These are phyloP conservation scores for Conringia planisiliqua DNA, from an alignment of 345 rosid genomes.

Conservation along the genomic window DNA sequence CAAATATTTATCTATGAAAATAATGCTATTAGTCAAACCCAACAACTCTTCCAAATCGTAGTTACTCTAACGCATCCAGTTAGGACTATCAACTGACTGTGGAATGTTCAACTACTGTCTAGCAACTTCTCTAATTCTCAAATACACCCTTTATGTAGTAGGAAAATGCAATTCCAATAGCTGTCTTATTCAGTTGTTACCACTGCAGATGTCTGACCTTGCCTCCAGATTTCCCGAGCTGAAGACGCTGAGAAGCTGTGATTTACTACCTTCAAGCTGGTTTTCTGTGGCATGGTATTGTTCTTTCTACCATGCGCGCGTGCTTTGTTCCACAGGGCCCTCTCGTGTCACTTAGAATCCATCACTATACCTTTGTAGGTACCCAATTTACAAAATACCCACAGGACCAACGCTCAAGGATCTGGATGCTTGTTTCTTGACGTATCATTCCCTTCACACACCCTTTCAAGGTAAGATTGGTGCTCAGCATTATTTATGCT, in stretches of 20 bases:
- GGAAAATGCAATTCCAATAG: background rate
- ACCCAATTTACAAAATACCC: constrained; percentile 93
- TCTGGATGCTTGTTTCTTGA: constrained; percentile 91
- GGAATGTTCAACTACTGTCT: background rate
- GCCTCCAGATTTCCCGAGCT: constrained; percentile 62
- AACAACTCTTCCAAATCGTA: background rate
- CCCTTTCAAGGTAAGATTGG: constrained; percentile 47
- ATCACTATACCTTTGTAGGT: constrained; percentile 42
- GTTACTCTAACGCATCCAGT: background rate
- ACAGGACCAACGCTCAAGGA: constrained; percentile 84
- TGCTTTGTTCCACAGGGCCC: background rate
- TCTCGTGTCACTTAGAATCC: background rate
- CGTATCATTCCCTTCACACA: constrained; percentile 73
- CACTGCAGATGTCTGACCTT: constrained; percentile 61
- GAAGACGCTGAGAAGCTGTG: constrained; percentile 67
- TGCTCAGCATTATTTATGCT: background rate
- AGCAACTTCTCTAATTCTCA: background rate
- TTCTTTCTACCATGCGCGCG: background rate
- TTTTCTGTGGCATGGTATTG: constrained; percentile 89
- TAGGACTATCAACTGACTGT: background rate
- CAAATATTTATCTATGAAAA: background rate
- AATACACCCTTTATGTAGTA: background rate
- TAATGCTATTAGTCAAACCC: background rate
- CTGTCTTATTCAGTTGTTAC: constrained; percentile 4
- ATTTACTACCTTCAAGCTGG: constrained; percentile 74